Percentiles rank a stretch among this genome's conserved stretches.
Conservation (phyloP, 495 filamentous ascomycete genomes). For the Aspergillus ellipticus region DNA sequence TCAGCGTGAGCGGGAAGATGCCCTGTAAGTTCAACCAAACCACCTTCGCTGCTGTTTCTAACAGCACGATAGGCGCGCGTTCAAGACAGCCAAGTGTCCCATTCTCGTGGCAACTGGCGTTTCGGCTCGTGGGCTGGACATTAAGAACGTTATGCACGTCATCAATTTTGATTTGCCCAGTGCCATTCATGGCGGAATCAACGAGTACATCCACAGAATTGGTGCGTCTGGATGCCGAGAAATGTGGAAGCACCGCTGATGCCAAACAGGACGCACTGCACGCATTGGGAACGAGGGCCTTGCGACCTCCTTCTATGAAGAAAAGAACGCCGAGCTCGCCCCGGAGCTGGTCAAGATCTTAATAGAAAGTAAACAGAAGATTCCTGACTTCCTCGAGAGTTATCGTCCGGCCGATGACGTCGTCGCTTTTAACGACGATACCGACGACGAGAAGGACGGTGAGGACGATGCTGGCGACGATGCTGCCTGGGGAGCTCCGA, state of each 20-base stretch:
- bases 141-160: slow-evolving; percentile 80
- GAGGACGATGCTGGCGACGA: slow-evolving; percentile 17
- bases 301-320: slow-evolving; percentile 85
- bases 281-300: slow-evolving; percentile 86
- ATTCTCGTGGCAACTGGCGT: slow-evolving; percentile 84
- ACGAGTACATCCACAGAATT: slow-evolving; percentile 93
- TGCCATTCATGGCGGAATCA: slow-evolving; percentile 71
- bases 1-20: slow-evolving; percentile 89
- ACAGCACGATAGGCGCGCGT: slow-evolving; percentile 57
- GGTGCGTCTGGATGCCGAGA: slow-evolving; percentile 49
- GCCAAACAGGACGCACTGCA: slow-evolving; percentile 73
- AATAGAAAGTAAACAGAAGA: slow-evolving; percentile 66
- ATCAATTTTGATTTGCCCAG: slow-evolving; percentile 88
- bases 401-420: slow-evolving; percentile 52
- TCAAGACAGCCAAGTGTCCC: slow-evolving; percentile 68
- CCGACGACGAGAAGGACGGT: slow-evolving; percentile 51
- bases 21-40: slow-evolving; percentile 56
- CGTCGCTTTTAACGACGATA: slow-evolving; percentile 60
- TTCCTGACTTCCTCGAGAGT: slow-evolving; percentile 77
- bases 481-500: slow-evolving; percentile 11
- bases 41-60: not conserved
- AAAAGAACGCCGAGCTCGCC: slow-evolving; percentile 64
- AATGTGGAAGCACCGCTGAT: not conserved
- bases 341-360: slow-evolving; percentile 70
- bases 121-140: slow-evolving; percentile 85